Base-by-base conservation (phyloP, 306 rosid species). In the Casuarina equisetifolia region DNA sequence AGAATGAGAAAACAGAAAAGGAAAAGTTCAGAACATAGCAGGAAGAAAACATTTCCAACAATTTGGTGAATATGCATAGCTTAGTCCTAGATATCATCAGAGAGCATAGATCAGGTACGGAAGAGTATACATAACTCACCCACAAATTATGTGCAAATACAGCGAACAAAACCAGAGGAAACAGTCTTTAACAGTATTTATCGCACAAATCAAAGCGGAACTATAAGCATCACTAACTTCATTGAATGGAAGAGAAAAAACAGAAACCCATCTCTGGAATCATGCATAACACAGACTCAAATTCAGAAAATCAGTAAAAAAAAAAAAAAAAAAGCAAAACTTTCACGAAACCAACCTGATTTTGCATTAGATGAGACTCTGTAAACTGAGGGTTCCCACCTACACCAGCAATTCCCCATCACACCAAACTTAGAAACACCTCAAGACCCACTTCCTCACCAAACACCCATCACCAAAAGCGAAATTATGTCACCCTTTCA, bases 321-420 rank as follows among this genome's bases (percentile, higher is more conserved):
- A 82, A 76, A 54, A 55, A 84, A 48, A 73, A 46, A 72, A 72
- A 76, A 44, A 64, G 1, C 15, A 57, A 62, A 13, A 59, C 78
- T 73, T 46, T 11, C 59, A 40, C 17, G 49, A 55, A 36, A 76
- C 87, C 76, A 81, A 96, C 98, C 99, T 86, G 98, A 79, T 81
- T 96, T 96, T 73, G 88, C 93, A 86, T 95, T 95, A 82, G 93
- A 87, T 40, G 98, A 91, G 57, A 95, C 95, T 86, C 92, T 84
- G 88, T 88, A 84, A 81, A 86, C 89, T 25, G 93, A 85, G 62
- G 96, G 86, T 53, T 91, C 87, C 84, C 79, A 72, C 55, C 88
- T 84, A 75, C 62, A 92, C 86, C 88, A 91, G 84, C 98, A 96
- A 78, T 96, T 96, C 17, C 99, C 99, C 99, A 92, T 96, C 78